Evolutionary conservation across 2,329 filamentous ascomycete genomes (phyloP).

Genomic region (Monilinia vaccinii-corymbosi): DNA sequence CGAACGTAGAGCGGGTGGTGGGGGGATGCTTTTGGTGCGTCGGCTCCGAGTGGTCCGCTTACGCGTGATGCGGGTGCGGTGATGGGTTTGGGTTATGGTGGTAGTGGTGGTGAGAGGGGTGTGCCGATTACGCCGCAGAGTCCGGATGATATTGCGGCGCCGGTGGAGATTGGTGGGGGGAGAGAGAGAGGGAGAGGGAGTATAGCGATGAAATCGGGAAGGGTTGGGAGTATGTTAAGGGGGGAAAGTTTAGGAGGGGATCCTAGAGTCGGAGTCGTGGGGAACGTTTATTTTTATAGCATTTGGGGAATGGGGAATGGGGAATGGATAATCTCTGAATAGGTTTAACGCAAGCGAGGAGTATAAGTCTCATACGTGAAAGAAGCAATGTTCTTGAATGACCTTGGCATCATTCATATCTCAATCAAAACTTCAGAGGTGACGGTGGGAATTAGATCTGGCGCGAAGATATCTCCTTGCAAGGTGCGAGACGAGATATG

Average conservation of each 20-base stretch:
- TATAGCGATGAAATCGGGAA: neutral
- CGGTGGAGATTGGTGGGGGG: conserved; percentile 43
- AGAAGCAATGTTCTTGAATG: no score
- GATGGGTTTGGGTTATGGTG: conserved; percentile 27
- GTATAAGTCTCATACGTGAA: no score
- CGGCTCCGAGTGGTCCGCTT: conserved; percentile 38
- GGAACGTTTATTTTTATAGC: no score
- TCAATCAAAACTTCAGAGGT: no score
- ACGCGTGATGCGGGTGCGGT: conserved; percentile 17
- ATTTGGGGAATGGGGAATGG: no score
- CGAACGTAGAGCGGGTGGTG: no score
- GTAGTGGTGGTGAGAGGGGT: conserved; percentile 17
- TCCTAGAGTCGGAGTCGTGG: neutral
- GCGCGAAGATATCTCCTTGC: no score
- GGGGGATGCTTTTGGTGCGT: conserved; percentile 23
- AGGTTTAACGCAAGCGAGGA: no score
- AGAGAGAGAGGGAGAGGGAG: neutral
- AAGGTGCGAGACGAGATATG: no score
- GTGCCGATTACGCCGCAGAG: conserved; percentile 38
- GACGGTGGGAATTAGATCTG: no score
- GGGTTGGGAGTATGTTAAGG: neutral
- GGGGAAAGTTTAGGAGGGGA: neutral
- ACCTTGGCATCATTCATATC: no score
- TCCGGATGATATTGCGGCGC: conserved; percentile 40
- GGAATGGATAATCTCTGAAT: no score